Evolutionary conservation across 2,329 filamentous ascomycete genomes (phyloP).

Genomic region (Ophiosphaerella narmari): DNA sequence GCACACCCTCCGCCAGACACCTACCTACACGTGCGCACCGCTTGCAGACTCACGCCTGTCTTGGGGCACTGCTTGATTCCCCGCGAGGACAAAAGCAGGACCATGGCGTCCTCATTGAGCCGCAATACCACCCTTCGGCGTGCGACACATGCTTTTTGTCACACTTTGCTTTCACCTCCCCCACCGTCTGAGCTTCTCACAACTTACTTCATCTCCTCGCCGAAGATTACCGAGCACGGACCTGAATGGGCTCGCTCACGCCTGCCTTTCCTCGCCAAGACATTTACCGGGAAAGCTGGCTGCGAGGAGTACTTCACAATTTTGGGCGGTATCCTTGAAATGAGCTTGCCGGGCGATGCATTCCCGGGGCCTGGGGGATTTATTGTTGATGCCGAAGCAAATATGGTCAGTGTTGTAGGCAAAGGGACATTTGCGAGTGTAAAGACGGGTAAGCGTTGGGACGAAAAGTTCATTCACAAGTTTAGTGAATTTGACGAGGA

Average conservation of each 20-base stretch:
- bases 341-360: constrained; percentile 35
- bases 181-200: constrained; percentile 30
- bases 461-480: constrained; percentile 49
- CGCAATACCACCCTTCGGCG: constrained; percentile 26
- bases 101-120: constrained; percentile 12
- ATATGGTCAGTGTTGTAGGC: constrained; percentile 45
- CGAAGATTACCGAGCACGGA: constrained; percentile 50
- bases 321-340: constrained; percentile 39
- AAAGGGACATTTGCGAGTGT: constrained; percentile 40
- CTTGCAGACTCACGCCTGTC: background rate
- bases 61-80: constrained; percentile 2
- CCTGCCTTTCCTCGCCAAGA: constrained; percentile 48
- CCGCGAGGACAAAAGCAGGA: background rate
- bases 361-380: constrained; percentile 41
- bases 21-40: background rate
- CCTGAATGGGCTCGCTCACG: constrained; percentile 43
- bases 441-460: constrained; percentile 48
- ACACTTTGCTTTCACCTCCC: constrained; percentile 32
- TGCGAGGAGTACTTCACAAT: constrained; percentile 49
- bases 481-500: constrained; percentile 47
- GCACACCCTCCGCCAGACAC: too few relatives aligned
- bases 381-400: constrained; percentile 44
- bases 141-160: constrained; percentile 34
- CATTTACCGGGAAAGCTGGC: constrained; percentile 37
- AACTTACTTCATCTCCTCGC: constrained; percentile 30